Evolutionary conservation across 2,329 filamentous ascomycete genomes (phyloP).

Genomic region (Aspergillus cejpii): DNA sequence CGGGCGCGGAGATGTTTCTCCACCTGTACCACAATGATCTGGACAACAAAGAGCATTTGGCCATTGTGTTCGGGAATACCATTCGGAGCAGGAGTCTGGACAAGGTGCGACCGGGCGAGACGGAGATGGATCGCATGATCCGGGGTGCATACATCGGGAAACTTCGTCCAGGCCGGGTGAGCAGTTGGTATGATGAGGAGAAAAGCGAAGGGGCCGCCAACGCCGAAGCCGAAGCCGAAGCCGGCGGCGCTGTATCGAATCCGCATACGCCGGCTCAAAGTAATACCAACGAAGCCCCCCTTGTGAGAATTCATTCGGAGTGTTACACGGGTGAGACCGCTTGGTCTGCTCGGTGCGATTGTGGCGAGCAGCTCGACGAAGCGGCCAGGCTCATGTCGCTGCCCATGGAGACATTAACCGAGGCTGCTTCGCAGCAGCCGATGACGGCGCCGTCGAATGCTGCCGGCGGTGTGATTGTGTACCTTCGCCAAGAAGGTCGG

Average conservation of each 20-base stretch:
- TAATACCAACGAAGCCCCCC: slow-evolving; percentile 47
- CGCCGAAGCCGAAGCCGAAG: slow-evolving; percentile 2
- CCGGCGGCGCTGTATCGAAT: slow-evolving; percentile 10
- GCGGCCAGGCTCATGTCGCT: slow-evolving; percentile 87
- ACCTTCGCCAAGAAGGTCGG: slow-evolving; percentile 89
- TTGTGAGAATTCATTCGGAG: slow-evolving; percentile 94
- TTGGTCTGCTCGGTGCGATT: slow-evolving; percentile 96
- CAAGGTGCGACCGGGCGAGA: slow-evolving; percentile 42
- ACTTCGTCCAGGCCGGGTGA: slow-evolving; percentile 75
- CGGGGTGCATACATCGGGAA: slow-evolving; percentile 86
- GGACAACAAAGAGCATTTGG: slow-evolving; percentile 92
- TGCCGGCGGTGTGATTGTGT: slow-evolving; percentile 83
- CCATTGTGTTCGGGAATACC: slow-evolving; percentile 86
- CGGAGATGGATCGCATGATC: slow-evolving; percentile 66
- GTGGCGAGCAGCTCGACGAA: slow-evolving; percentile 94
- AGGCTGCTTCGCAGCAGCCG: slow-evolving; percentile 23
- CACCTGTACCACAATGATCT: slow-evolving; percentile 90
- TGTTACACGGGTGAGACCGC: slow-evolving; percentile 98
- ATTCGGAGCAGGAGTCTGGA: slow-evolving; percentile 65
- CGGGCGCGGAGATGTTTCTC: slow-evolving; percentile 91
- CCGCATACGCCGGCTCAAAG: slow-evolving; percentile 14
- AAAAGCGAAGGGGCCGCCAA: slow-evolving; percentile 11
- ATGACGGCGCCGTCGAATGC: slow-evolving; percentile 44
- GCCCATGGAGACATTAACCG: slow-evolving; percentile 37
- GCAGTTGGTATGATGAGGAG: slow-evolving; percentile 56